These are phyloP conservation scores for Aegilops longissima DNA, from an alignment of 176 grass and related monocot genomes.

Conservation along the genomic window DNA sequence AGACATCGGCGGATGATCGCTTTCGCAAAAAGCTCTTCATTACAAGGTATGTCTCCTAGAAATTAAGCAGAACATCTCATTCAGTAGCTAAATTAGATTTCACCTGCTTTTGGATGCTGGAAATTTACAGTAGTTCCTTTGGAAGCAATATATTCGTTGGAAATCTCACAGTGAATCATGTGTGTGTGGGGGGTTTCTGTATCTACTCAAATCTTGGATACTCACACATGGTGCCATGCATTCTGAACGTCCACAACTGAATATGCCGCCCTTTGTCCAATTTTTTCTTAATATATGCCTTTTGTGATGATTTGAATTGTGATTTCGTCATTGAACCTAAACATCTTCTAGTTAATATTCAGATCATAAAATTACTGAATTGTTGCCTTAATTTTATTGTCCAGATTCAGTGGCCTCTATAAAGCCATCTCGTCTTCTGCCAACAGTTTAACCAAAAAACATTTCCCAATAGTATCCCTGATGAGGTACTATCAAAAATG, in stretches of 20 bases:
- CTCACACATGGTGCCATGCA: too few species aligned
- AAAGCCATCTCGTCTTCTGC: slow-evolving; percentile 69
- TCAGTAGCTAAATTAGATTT: background rate
- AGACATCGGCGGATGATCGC: background rate
- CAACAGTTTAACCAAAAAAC: slow-evolving; percentile 44
- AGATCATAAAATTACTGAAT: background rate
- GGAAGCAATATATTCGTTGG: background rate
- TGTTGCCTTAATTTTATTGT: background rate
- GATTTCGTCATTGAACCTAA: background rate
- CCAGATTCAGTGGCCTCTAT: slow-evolving; percentile 64
- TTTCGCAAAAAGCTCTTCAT: slow-evolving; percentile 42
- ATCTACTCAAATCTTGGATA: background rate
- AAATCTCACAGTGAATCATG: background rate
- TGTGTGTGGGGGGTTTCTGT: background rate
- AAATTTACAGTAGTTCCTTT: background rate
- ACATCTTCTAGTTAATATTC: background rate
- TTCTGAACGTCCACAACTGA: too few species aligned
- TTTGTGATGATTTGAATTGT: background rate
- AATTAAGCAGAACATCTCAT: background rate
- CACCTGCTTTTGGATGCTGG: background rate
- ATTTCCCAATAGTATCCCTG: slow-evolving; percentile 41
- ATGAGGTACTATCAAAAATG: slow-evolving; percentile 44
- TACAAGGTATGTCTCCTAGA: slow-evolving; percentile 43
- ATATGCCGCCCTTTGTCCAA: too few species aligned
- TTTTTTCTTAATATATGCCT: too few species aligned